These are phyloP conservation scores for Colletotrichum tropicicola DNA, from an alignment of 2,329 filamentous ascomycete species.

Conservation along the genomic window DNA sequence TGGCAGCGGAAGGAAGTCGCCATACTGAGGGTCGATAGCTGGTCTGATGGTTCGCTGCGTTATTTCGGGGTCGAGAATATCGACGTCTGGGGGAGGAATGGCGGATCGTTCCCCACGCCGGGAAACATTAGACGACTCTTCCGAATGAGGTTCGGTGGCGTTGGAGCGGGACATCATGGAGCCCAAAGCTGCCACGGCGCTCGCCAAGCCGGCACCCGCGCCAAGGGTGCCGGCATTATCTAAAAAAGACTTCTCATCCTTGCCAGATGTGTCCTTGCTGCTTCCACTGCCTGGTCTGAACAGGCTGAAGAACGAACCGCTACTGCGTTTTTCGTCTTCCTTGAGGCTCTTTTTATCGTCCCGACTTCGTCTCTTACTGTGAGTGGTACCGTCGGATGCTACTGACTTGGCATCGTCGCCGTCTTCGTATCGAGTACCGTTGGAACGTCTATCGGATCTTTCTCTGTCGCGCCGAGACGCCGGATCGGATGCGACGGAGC, in stretches of 20 bases:
- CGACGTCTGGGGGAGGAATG: constrained; percentile 36
- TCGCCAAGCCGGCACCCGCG: constrained; percentile 73
- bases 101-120: constrained; percentile 1
- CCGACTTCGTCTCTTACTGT: constrained; percentile 40
- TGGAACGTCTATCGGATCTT: constrained; percentile 46
- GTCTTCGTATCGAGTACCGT: constrained; percentile 51
- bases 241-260: constrained; percentile 67
- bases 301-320: constrained; percentile 58
- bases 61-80: constrained; percentile 66
- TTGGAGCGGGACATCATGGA: constrained; percentile 51
- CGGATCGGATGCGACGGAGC: constrained; percentile 59
- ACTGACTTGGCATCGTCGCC: constrained; percentile 57
- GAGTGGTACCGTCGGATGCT: constrained; percentile 39
- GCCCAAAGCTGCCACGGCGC: constrained; percentile 53
- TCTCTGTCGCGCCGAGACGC: constrained; percentile 41
- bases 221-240: constrained; percentile 76
- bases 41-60: constrained; percentile 66
- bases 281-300: constrained; percentile 52
- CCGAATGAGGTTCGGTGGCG: constrained; percentile 54
- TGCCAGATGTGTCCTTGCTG: constrained; percentile 42
- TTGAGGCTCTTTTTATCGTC: constrained; percentile 47
- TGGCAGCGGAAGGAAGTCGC: constrained; percentile 71
- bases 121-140: constrained; percentile 37
- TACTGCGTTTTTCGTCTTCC: constrained; percentile 49
- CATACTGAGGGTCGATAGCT: constrained; percentile 73